Evolutionary conservation across 208 protist genomes (phyloP).

Genomic region (Leishmania gerbilli): DNA sequence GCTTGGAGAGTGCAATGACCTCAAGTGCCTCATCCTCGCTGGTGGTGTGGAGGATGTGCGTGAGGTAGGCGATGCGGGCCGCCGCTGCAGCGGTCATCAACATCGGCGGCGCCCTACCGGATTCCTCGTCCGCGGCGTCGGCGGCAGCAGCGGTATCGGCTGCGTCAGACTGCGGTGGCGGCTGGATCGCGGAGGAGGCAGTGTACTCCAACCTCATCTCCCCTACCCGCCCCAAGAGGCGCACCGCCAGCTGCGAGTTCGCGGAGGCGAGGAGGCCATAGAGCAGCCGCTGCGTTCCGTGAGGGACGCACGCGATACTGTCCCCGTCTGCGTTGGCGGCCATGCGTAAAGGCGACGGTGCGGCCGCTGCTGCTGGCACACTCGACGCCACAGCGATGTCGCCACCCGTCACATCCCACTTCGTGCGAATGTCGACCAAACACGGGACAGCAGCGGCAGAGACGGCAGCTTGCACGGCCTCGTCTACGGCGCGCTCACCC

Average conservation of each 20-base stretch:
- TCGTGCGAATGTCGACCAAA: slow-evolving; percentile 40
- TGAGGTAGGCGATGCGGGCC: slow-evolving; percentile 46
- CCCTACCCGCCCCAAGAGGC: slow-evolving; percentile 52
- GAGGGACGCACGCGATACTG: slow-evolving; percentile 33
- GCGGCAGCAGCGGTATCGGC: slow-evolving; percentile 9
- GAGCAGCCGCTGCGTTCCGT: slow-evolving; percentile 34
- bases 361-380: neutral
- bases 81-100: slow-evolving; percentile 53
- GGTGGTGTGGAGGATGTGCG: slow-evolving; percentile 21
- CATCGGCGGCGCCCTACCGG: slow-evolving; percentile 12
- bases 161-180: neutral
- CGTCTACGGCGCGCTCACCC: slow-evolving; percentile 12
- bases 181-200: slow-evolving; percentile 23
- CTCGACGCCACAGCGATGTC: neutral
- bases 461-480: slow-evolving; percentile 41
- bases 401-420: slow-evolving; percentile 16
- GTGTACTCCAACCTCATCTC: slow-evolving; percentile 58
- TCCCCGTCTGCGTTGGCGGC: slow-evolving; percentile 12
- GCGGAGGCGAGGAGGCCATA: slow-evolving; percentile 19
- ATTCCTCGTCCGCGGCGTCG: neutral
- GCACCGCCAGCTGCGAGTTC: slow-evolving; percentile 30
- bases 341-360: slow-evolving; percentile 12
- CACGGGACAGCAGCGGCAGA: slow-evolving; percentile 51
- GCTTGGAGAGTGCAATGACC: slow-evolving; percentile 41
- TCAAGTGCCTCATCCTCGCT: slow-evolving; percentile 41